Base-by-base conservation (phyloP, 2,329 filamentous ascomycete genomes). In the Sodiomyces alkalinus region DNA sequence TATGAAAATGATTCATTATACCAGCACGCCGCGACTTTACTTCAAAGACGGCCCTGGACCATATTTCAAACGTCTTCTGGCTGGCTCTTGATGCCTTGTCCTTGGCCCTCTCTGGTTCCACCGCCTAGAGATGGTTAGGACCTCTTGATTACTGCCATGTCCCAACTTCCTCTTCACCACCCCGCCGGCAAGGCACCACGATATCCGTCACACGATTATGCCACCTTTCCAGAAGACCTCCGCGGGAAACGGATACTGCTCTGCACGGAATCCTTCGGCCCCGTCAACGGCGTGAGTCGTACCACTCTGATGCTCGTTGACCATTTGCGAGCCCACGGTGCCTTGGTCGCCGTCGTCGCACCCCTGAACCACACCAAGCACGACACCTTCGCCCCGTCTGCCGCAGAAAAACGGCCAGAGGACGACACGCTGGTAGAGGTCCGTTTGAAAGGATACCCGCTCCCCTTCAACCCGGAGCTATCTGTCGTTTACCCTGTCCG, bases 401-500 rank as follows among this genome's bases (percentile, higher is more conserved):
- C 49, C 46, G 34, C 55, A 41, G 23, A 48, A 36, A 16, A 45
- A 41, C 19, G 34, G 36, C 40, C 40, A 50, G 13, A 19, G 11
- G 22, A 34, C 7, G 40, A 38, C 16, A 12, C 22, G 20, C 30
- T 38, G 14, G 46, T 58, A 23, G 74, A 78, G 39, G 52, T 74
- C 10, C 65, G 74, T 11, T 53, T 80, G 2, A 59, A 63, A 12
- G 75, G 75, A 11, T 76, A 73, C 38, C 72, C 73, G 5, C 51
- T 80, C 2, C 75, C 76, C 0, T 80, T 79, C 52, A 80, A 80
- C 46, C 75, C 74, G 0, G 74, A 80, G 39, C 58, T 80, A 25
- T 76, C 73, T 7, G 64, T 80, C 15, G 74, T 74, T 9, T 79
- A 79, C 37, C 75, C 75, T 0, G 74, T 80, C 31, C 65, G 72